These are phyloP conservation scores for Porpolomopsis calyptriformis DNA, from an alignment of 768 basidiomycete species.

Conservation along the genomic window DNA sequence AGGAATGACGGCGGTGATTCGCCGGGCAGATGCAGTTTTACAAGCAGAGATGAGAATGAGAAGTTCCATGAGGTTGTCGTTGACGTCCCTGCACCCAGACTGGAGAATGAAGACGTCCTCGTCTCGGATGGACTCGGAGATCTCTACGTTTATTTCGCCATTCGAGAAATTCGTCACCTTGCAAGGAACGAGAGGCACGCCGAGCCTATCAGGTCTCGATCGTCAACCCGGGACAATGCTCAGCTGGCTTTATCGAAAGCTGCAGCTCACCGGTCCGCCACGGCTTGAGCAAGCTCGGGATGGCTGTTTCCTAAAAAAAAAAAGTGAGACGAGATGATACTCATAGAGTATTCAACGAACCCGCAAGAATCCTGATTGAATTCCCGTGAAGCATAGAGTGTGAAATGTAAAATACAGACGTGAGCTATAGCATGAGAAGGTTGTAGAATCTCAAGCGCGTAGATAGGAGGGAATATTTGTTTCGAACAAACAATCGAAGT, in stretches of 20 bases:
- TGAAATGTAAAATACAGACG: background rate
- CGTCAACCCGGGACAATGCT: conserved; percentile 32
- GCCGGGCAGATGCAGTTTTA: conserved; percentile 88
- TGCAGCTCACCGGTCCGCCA: conserved; percentile 91
- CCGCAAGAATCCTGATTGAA: conserved; percentile 65
- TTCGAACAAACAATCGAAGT: conserved; percentile 21
- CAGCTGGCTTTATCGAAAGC: conserved; percentile 31
- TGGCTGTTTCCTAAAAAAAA: conserved; percentile 99
- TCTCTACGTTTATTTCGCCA: conserved; percentile 92
- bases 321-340: too few relatives aligned
- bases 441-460: too few relatives aligned
- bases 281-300: conserved; percentile 89
- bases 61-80: conserved; percentile 97
- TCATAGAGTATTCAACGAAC: conserved; percentile 35
- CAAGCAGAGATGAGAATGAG: conserved; percentile 97
- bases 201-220: conserved; percentile 57
- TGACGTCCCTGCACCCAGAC: conserved; percentile 79
- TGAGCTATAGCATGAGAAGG: background rate
- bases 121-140: conserved; percentile 90
- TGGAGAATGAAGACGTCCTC: conserved; percentile 99
- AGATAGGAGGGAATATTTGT: background rate
- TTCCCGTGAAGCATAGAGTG: conserved; percentile 67
- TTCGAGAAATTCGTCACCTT: conserved; percentile 87
- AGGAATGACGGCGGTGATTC: conserved; percentile 96
- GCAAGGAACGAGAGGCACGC: conserved; percentile 75